Conservation (phyloP, 1,284 basidiomycete genomes). For the Coniophora puteana region DNA sequence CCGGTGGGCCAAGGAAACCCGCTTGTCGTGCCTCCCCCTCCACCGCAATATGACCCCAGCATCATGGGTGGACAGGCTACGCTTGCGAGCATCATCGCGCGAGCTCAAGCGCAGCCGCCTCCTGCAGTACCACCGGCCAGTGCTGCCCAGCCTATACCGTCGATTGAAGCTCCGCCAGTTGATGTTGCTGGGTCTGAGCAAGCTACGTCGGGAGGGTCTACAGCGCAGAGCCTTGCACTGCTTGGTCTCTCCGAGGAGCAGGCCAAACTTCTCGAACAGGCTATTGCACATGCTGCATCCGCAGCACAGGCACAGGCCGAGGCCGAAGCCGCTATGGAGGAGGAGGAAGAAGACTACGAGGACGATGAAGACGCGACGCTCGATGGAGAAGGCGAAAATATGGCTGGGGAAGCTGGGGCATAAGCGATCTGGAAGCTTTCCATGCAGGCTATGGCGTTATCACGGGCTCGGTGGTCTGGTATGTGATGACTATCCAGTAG, state of each 20-base stretch:
- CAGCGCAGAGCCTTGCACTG: constrained; percentile 43
- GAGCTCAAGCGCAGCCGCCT: constrained; percentile 49
- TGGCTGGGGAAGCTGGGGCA: constrained; percentile 8
- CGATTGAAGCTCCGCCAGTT: constrained; percentile 14
- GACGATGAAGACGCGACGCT: constrained; percentile 35
- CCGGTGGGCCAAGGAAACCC: constrained; percentile 34
- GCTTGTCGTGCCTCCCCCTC: constrained; percentile 23
- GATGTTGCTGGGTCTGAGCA: constrained; percentile 7
- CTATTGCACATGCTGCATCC: constrained; percentile 64
- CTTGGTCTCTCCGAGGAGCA: constrained; percentile 71
- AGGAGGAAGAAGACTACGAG: constrained; percentile 48
- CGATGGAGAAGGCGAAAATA: constrained; percentile 12
- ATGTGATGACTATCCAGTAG: no score
- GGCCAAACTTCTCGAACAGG: constrained; percentile 59
- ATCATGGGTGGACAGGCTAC: constrained; percentile 60
- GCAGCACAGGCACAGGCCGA: constrained; percentile 73
- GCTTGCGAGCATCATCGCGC: constrained; percentile 62
- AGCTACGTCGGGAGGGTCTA: constrained; percentile 2
- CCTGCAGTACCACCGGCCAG: constrained; percentile 15
- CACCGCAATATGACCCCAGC: constrained; percentile 36
- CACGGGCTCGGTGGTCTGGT: no score
- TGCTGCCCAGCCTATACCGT: constrained; percentile 4
- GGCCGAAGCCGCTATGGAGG: constrained; percentile 67
- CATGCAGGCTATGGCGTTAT: background rate
- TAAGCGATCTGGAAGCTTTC: constrained; percentile 1